Evolutionary conservation across 2,329 filamentous ascomycete species (phyloP).

Genomic region (Alternaria viburni): DNA sequence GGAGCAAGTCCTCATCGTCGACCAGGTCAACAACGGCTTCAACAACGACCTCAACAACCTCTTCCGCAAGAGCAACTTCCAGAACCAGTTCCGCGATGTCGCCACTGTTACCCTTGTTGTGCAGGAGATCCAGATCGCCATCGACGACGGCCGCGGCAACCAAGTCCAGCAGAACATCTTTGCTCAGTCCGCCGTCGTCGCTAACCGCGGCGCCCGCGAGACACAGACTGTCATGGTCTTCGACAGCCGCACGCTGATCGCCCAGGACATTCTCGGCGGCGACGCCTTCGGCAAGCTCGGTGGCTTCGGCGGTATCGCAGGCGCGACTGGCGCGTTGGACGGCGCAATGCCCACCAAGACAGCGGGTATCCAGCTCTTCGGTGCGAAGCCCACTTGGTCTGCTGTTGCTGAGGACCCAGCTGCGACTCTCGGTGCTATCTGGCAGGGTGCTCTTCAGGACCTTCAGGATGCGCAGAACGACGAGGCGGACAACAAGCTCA

Average conservation of each 20-base stretch:
- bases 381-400: slow-evolving; percentile 34
- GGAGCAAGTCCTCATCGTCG: slow-evolving; percentile 36
- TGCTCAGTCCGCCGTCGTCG: slow-evolving; percentile 35
- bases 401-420: slow-evolving; percentile 36
- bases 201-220: slow-evolving; percentile 32
- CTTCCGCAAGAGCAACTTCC: slow-evolving; percentile 37
- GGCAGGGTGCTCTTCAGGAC: slow-evolving; percentile 35
- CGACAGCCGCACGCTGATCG: slow-evolving; percentile 31
- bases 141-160: slow-evolving; percentile 35
- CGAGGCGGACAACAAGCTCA: slow-evolving; percentile 28
- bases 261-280: slow-evolving; percentile 32
- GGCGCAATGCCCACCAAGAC: slow-evolving; percentile 30
- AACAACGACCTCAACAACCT: slow-evolving; percentile 41
- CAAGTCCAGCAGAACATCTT: slow-evolving; percentile 35
- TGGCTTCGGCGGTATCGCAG: slow-evolving; percentile 19
- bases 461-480: slow-evolving; percentile 32
- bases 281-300: slow-evolving; percentile 19
- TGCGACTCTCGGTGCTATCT: slow-evolving; percentile 33
- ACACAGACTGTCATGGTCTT: slow-evolving; percentile 42
- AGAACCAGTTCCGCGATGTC: slow-evolving; percentile 24
- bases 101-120: slow-evolving; percentile 40
- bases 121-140: slow-evolving; percentile 35
- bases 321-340: slow-evolving; percentile 14
- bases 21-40: slow-evolving; percentile 38
- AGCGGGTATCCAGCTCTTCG: slow-evolving; percentile 35